These are phyloP conservation scores for Hydnomerulius pinastri DNA, from an alignment of 768 basidiomycete species.

Conservation along the genomic window DNA sequence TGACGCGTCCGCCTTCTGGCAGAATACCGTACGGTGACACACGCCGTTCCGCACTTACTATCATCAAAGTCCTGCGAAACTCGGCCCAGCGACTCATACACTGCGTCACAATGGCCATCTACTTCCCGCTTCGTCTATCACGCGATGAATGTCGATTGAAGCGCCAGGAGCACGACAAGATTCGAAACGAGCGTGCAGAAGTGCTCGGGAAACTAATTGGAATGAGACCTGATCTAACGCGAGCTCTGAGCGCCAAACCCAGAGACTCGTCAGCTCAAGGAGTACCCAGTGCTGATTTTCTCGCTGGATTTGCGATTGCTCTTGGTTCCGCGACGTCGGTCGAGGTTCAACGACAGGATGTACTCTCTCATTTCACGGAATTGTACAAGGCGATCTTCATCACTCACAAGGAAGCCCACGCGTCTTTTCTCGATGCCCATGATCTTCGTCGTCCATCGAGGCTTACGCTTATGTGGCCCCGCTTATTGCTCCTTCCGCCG, in stretches of 20 bases:
- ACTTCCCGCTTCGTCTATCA: constrained; percentile 61
- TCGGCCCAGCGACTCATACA: constrained; percentile 13
- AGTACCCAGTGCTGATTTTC: constrained; percentile 11
- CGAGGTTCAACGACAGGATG: constrained; percentile 11
- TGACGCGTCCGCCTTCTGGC: constrained; percentile 13
- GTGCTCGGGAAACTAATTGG: constrained; percentile 63
- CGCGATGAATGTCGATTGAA: constrained; percentile 69
- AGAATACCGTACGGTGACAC: constrained; percentile 4
- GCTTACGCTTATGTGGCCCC: constrained; percentile 79
- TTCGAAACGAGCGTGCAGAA: constrained; percentile 70
- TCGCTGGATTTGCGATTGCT: constrained; percentile 23
- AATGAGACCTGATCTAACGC: constrained; percentile 49
- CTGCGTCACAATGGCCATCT: constrained; percentile 12
- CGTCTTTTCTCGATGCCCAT: constrained; percentile 29
- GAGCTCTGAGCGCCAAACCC: constrained; percentile 26
- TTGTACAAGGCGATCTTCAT: constrained; percentile 22
- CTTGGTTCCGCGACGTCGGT: constrained; percentile 20
- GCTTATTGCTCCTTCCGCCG: constrained; percentile 75
- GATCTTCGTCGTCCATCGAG: constrained; percentile 67
- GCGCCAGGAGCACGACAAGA: constrained; percentile 55
- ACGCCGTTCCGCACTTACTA: constrained; percentile 7
- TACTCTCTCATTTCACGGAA: constrained; percentile 13
- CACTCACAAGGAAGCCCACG: constrained; percentile 31
- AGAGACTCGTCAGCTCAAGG: constrained; percentile 1
- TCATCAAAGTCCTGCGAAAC: constrained; percentile 9